A percentile compares a stretch with the other conserved stretches of the same genome.
These are phyloP conservation scores for Xerocomus tenax DNA, from an alignment of 1,284 basidiomycete species.

Conservation along the genomic window DNA sequence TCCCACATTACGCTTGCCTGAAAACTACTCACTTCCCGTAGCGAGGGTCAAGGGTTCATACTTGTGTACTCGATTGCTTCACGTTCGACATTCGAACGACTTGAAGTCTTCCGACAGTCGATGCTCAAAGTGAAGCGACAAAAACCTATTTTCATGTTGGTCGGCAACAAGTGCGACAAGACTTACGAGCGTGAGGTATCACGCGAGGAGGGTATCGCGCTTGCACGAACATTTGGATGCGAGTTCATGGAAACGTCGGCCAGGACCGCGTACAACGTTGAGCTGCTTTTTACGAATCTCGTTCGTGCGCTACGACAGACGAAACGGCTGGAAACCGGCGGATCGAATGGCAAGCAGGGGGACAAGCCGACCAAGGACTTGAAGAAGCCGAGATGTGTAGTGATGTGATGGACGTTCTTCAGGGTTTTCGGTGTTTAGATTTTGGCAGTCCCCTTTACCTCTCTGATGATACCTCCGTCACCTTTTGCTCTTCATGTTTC, in stretches of 20 bases:
- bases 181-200: constrained; percentile 79
- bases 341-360: constrained; percentile 27
- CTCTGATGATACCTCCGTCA: constrained; percentile 69
- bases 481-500: constrained; percentile 30
- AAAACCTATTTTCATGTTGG: constrained; percentile 78
- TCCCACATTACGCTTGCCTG: constrained; percentile 1
- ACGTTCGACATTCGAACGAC: constrained; percentile 86
- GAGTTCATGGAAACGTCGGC: constrained; percentile 95
- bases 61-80: constrained; percentile 98
- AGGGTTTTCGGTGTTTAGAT: constrained; percentile 57
- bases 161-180: constrained; percentile 90
- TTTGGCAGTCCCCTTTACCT: constrained; percentile 45
- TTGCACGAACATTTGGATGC: constrained; percentile 85
- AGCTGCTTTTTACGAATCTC: constrained; percentile 84
- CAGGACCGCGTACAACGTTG: constrained; percentile 92
- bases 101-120: constrained; percentile 91
- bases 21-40: constrained; percentile 28
- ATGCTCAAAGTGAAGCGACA: constrained; percentile 90
- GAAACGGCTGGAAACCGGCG: constrained; percentile 28
- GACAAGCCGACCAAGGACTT: constrained; percentile 35
- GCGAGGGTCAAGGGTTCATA: constrained; percentile 97
- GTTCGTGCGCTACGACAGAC: constrained; percentile 81
- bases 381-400: constrained; percentile 57
- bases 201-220: constrained; percentile 75
- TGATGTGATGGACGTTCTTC: constrained; percentile 62